A percentile compares a stretch with the other conserved stretches of the same genome.
Conservation (phyloP, 352 stramenopile species). For the Halophytophthora polymorphica region DNA sequence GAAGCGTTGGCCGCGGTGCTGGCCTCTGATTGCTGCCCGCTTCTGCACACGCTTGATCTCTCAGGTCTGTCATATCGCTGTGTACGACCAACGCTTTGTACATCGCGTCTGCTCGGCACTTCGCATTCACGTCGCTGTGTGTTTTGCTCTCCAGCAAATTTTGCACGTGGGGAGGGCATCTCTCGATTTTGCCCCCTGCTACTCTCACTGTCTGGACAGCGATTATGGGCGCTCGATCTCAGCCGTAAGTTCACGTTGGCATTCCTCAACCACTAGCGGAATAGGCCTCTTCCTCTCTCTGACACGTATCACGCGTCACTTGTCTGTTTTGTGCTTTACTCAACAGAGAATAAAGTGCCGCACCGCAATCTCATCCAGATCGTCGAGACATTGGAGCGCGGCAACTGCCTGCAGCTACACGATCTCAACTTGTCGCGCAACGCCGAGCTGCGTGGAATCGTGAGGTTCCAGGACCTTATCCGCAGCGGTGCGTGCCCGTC, state of each 20-base stretch:
- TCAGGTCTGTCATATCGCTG: conserved; percentile 19
- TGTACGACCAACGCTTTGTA: not conserved
- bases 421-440: conserved; percentile 57
- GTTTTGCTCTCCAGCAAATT: conserved; percentile 31
- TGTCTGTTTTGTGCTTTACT: not conserved
- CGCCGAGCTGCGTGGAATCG: conserved; percentile 32
- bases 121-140: too few relatives aligned
- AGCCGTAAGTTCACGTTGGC: conserved; percentile 47
- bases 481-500: conserved; percentile 43
- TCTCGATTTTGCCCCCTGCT: conserved; percentile 42
- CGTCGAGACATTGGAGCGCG: conserved; percentile 33
- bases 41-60: conserved; percentile 33
- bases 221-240: conserved; percentile 40
- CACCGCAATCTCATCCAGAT: conserved; percentile 32
- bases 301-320: too few relatives aligned
- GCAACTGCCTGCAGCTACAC: conserved; percentile 41
- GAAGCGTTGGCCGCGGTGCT: conserved; percentile 24
- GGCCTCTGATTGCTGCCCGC: conserved; percentile 16
- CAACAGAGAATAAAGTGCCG: conserved; percentile 51
- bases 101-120: not conserved
- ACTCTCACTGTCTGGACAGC: conserved; percentile 19
- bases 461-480: conserved; percentile 55
- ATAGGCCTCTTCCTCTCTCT: too few relatives aligned
- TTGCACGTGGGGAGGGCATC: conserved; percentile 37
- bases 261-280: too few relatives aligned